phyloP scores from a whole-genome alignment of 2,329 filamentous ascomycete species.

The Pseudogymnoascus sp. region DNA sequence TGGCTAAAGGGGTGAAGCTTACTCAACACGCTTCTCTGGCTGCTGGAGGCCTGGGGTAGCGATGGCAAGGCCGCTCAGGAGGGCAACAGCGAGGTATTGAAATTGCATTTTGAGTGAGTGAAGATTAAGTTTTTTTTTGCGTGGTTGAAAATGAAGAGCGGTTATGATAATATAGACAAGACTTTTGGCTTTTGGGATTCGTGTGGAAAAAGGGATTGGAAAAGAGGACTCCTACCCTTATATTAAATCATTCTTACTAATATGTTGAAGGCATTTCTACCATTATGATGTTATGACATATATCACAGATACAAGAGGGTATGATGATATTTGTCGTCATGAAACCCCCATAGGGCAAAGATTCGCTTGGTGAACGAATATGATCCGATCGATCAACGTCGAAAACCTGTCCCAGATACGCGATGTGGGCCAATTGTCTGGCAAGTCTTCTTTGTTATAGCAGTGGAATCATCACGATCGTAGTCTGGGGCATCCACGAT shows the following conservation, averaged over 20 bases:
- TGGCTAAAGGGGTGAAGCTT: neutral
- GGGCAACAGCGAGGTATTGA: neutral
- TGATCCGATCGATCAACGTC: neutral
- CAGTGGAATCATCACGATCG: neutral
- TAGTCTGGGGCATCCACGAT: neutral
- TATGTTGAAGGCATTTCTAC: neutral
- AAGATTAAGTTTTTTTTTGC: neutral
- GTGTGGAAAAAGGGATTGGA: neutral
- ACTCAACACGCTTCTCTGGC: neutral
- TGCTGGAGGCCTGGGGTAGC: neutral
- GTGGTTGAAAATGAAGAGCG: neutral
- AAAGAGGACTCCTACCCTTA: neutral
- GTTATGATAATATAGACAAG: neutral
- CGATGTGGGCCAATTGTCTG: neutral
- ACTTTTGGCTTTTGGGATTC: neutral
- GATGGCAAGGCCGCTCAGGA: neutral
- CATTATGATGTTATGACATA: conserved; percentile 6
- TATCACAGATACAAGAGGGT: neutral
- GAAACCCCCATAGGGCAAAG: neutral
- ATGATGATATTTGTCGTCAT: conserved; percentile 1
- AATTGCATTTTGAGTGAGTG: conserved; percentile 5
- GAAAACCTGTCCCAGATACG: neutral
- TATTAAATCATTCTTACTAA: conserved; percentile 6
- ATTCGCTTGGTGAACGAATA: neutral
- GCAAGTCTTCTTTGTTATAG: neutral